Evolutionary conservation across 2,329 filamentous ascomycete genomes (phyloP), one percentile per base, ranked within the genome.

Genomic region (Trichothecium roseum): DNA sequence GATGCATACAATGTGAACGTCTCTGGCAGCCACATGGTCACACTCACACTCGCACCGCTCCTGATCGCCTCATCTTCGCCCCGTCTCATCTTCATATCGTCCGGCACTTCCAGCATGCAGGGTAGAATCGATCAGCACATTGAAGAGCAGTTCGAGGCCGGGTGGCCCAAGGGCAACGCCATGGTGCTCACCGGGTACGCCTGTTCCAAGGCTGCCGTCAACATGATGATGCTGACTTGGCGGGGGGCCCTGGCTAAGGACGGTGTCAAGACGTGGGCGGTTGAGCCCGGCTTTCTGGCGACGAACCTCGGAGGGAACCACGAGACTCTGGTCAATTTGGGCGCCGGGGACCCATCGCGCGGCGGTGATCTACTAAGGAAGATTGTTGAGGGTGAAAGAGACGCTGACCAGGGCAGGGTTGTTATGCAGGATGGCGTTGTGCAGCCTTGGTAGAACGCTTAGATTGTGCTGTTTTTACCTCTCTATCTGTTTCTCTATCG

Each of bases 81-180:
- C 0, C 53, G 66, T 1, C 41, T 71, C 30, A 36, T 68, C 28
- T 71, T 72, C 48, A 45, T 72, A 18, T 58, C 63, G 13, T 44
- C 40, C 8, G 63, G 66, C 6, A 56, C 59, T 0, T 57, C 60
- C 4, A 51, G 55, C 0, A 47, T 68, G 3, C 42, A 45, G 0
- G 51, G 52, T 31, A 24, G 20, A 24, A 24, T 24, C 20, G 20
- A 24, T 10, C 20, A 24, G 20, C 20, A 10, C 20, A 10, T 24
- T 10, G 20, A 24, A 10, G 20, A 24, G 6, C 30, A 30, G 16
- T 53, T 50, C 36, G 47, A 46, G 15, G 53, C 53, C 4, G 66
- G 66, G 1, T 71, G 67, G 65, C 66, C 64, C 4, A 69, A 70
- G 47, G 43, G 64, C 66, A 43, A 65, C 66, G 29, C 15, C 10